Percentiles rank a stretch among this genome's conserved stretches.
Evolutionary conservation across 2,329 filamentous ascomycete genomes (phyloP).

Genomic region (Zymoseptoria brevis): DNA sequence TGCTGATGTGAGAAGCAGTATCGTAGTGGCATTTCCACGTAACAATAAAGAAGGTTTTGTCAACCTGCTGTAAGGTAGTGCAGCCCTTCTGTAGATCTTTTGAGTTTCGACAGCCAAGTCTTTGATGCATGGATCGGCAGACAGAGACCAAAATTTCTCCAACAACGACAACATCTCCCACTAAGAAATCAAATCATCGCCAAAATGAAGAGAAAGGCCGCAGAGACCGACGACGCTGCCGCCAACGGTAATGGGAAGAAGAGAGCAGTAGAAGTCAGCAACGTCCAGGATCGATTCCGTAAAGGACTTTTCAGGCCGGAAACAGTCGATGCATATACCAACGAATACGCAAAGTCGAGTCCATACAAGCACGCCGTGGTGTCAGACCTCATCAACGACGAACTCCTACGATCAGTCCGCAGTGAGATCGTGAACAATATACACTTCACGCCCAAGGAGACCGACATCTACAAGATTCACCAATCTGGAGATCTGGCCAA

Average conservation of each 20-base stretch:
- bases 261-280: conserved; percentile 28
- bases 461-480: conserved; percentile 99
- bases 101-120: background rate
- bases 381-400: conserved; percentile 66
- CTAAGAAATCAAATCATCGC: background rate
- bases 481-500: conserved; percentile 97
- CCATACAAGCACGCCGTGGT: conserved; percentile 94
- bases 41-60: too few relatives aligned
- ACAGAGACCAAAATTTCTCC: background rate
- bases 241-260: conserved; percentile 36
- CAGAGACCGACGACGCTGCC: conserved; percentile 18
- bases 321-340: conserved; percentile 52
- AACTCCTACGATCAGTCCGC: conserved; percentile 77
- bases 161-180: background rate
- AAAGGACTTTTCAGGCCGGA: conserved; percentile 56
- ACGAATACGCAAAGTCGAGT: conserved; percentile 54
- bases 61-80: background rate
- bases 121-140: background rate
- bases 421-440: conserved; percentile 83
- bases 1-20: too few relatives aligned
- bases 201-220: conserved; percentile 39
- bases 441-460: conserved; percentile 95
- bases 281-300: conserved; percentile 52
- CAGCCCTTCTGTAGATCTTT: background rate
- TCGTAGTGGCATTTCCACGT: too few relatives aligned